These are phyloP conservation scores for Coniochaeta hoffmannii DNA, from an alignment of 2,329 filamentous ascomycete species.

Conservation along the genomic window DNA sequence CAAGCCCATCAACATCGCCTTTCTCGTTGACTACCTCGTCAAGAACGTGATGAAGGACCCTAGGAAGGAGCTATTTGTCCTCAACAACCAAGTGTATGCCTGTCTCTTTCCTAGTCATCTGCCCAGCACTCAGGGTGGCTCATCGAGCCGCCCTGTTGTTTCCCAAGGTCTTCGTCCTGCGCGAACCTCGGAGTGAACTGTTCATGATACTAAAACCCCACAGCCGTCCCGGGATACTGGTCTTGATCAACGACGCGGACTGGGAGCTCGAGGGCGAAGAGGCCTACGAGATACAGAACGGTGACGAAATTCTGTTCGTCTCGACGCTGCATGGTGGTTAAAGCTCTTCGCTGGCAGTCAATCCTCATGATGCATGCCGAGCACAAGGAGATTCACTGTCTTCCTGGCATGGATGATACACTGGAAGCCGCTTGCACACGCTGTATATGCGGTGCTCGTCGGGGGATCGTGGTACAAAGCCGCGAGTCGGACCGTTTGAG, in stretches of 20 bases:
- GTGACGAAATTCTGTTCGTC: conserved; percentile 91
- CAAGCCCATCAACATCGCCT: conserved; percentile 60
- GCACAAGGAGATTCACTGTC: not conserved
- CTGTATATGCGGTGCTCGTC: no score
- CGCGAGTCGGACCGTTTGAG: no score
- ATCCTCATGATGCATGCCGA: not conserved
- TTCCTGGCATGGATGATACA: not conserved
- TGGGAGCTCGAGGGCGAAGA: conserved; percentile 98
- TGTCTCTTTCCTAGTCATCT: not conserved
- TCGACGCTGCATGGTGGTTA: conserved; percentile 93
- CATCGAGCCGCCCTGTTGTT: no score
- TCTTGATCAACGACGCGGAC: conserved; percentile 94
- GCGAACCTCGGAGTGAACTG: conserved; percentile 2
- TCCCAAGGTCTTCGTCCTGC: no score
- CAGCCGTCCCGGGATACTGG: conserved; percentile 90
- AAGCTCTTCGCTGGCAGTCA: not conserved
- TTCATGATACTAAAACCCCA: not conserved
- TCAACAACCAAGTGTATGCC: conserved; percentile 81
- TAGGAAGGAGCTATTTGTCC: conserved; percentile 80
- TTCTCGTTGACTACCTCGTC: conserved; percentile 73
- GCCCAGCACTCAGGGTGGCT: no score
- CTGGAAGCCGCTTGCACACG: no score
- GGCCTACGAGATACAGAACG: conserved; percentile 71
- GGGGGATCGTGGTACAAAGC: no score
- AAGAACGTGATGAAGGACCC: conserved; percentile 76